A percentile compares a stretch with the other conserved stretches of the same genome.
Evolutionary conservation across 768 basidiomycete species (phyloP).

Genomic region (Leccinum incarnatum): DNA sequence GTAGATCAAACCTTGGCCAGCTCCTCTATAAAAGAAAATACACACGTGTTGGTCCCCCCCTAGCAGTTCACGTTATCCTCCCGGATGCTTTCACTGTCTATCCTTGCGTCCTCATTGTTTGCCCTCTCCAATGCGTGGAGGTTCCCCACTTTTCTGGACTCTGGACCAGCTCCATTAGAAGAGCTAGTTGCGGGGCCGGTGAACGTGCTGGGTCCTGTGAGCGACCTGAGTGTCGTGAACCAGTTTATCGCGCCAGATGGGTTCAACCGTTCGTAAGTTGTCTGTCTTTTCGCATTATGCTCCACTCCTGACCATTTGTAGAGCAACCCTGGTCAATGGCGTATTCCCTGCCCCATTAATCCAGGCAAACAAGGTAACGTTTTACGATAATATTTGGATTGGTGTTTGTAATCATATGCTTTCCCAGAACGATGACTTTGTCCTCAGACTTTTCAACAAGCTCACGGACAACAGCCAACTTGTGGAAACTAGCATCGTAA

Average conservation of each 20-base stretch:
- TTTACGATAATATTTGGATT: neutral
- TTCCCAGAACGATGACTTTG: slow-evolving; percentile 36
- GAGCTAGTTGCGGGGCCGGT: neutral
- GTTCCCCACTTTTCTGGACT: neutral
- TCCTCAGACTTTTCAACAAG: slow-evolving; percentile 42
- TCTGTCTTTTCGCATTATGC: neutral
- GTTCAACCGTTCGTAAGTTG: slow-evolving; percentile 37
- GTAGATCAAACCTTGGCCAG: neutral
- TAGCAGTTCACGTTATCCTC: neutral
- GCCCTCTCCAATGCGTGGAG: slow-evolving; percentile 4
- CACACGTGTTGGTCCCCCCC: too few species aligned
- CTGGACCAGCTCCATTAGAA: neutral
- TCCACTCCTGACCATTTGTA: slow-evolving; percentile 10
- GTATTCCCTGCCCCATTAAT: slow-evolving; percentile 49
- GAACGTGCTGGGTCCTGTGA: slow-evolving; percentile 19
- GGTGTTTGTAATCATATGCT: neutral
- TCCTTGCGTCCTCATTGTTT: slow-evolving; percentile 11
- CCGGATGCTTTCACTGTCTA: slow-evolving; percentile 6
- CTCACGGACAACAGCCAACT: neutral
- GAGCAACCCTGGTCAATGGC: slow-evolving; percentile 43
- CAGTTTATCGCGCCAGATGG: slow-evolving; percentile 46
- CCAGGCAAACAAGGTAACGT: slow-evolving; percentile 33
- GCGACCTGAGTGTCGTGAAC: slow-evolving; percentile 37
- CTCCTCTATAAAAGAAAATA: slow-evolving; percentile 9
- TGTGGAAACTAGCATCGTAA: neutral